Conservation (phyloP, 2,329 filamentous ascomycete genomes). For the Blumeria hordei region DNA sequence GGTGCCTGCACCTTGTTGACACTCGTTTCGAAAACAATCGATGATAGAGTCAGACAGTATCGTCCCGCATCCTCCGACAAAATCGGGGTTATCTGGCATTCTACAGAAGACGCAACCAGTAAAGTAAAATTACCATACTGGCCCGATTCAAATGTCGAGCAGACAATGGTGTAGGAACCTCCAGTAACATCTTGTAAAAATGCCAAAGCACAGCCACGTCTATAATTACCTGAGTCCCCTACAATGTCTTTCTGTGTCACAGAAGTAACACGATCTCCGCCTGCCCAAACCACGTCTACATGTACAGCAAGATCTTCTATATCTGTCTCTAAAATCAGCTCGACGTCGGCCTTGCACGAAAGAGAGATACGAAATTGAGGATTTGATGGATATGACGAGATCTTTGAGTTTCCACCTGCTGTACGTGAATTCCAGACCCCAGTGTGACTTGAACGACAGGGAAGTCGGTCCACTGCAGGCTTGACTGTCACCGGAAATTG, state of each 20-base stretch:
- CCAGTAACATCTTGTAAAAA: constrained; percentile 33
- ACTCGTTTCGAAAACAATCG: constrained; percentile 24
- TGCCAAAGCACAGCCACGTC: constrained; percentile 50
- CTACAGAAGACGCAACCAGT: constrained; percentile 39
- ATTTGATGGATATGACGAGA: constrained; percentile 55
- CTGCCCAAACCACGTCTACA: constrained; percentile 60
- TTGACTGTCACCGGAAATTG: constrained; percentile 33
- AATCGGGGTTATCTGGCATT: constrained; percentile 33
- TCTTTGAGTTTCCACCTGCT: constrained; percentile 64
- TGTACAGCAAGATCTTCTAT: constrained; percentile 50
- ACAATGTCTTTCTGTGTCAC: constrained; percentile 57
- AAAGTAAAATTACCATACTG: constrained; percentile 54
- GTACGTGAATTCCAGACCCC: constrained; percentile 56
- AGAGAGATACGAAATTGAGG: constrained; percentile 58
- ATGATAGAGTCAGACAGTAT: constrained; percentile 33
- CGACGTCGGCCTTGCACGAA: constrained; percentile 31
- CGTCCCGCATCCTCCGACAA: constrained; percentile 53
- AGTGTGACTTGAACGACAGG: constrained; percentile 22
- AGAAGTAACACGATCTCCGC: constrained; percentile 43
- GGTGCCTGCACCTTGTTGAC: constrained; percentile 23
- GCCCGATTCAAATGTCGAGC: constrained; percentile 68
- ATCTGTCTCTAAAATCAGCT: constrained; percentile 48
- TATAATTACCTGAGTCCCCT: constrained; percentile 69
- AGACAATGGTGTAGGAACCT: constrained; percentile 69
- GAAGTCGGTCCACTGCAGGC: constrained; percentile 21